Base-by-base conservation (phyloP, 2,329 filamentous ascomycete species). In the Colletotrichum orchidophilum region DNA sequence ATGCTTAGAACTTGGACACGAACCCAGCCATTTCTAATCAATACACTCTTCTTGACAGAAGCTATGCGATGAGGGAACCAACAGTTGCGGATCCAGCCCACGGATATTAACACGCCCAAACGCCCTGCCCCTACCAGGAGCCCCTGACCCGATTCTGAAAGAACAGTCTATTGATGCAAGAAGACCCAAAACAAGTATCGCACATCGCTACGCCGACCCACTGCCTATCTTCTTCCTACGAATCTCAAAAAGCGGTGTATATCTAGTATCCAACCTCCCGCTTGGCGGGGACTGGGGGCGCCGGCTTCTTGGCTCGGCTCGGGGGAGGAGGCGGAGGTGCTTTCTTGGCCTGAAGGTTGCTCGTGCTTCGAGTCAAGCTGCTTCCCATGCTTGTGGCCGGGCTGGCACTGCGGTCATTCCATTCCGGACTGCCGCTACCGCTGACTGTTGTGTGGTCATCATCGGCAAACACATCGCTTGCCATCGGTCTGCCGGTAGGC, bases 341-440 rank as follows among this genome's bases (percentile, higher is more conserved):
- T 71, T 85, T 85, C 76, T 81, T 80, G 3, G 62, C 64, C 21
- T 69, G 81, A 2, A 73, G 61, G 27, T 66, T 74, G 18, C 73
- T 78, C 46, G 83, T 79, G 65, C 81, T 87, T 55, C 84, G 81
- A 74, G 82, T 88, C 55, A 88, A 76, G 33, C 87, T 89, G 42
- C 87, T 89, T 70, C 85, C 87, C 67, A 87, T 85, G 77, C 87
- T 89, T 1, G 87, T 89, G 2, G 87, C 85, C 0, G 88, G 87
- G 74, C 87, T 90, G 67, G 87, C 81, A 75, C 85, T 86, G 65
- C 85, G 84, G 55, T 87, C 84, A 24, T 81, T 82, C 79, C 84
- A 86, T 64, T 87, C 84, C 0, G 86, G 86, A 42, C 87, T 88
- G 49, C 83, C 85, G 72, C 86, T 85, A 72, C 84, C 85, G 73